These are phyloP conservation scores for Prunus yedoensis DNA, from an alignment of 331 rosid species.

Conservation along the genomic window DNA sequence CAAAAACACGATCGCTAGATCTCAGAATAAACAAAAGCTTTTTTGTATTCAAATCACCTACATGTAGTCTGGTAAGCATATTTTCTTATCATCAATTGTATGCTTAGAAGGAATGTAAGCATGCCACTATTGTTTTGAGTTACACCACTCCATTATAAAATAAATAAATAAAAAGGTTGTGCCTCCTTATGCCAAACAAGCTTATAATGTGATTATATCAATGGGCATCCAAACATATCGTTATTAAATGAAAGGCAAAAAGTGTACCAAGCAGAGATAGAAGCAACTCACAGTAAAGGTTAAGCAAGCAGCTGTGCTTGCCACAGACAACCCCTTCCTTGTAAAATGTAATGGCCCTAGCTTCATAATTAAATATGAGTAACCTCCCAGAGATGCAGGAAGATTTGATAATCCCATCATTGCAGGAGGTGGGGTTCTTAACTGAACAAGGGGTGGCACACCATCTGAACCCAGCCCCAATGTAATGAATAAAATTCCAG, in stretches of 20 bases:
- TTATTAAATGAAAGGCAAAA: constrained; percentile 21
- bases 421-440: constrained; percentile 77
- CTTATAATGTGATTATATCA: background rate
- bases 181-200: background rate
- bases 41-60: constrained; percentile 13
- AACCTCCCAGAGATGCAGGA: constrained; percentile 76
- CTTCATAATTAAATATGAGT: constrained; percentile 73
- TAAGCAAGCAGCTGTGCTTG: constrained; percentile 90
- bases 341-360: constrained; percentile 90
- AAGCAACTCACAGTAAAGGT: constrained; percentile 77
- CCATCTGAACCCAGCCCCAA: constrained; percentile 91
- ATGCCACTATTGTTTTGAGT: background rate
- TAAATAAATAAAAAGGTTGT: background rate
- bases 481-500: constrained; percentile 79
- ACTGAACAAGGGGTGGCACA: constrained; percentile 79
- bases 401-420: constrained; percentile 72
- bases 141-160: background rate
- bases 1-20: constrained; percentile 28
- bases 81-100: background rate
- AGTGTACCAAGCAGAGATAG: constrained; percentile 12
- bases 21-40: constrained; percentile 23
- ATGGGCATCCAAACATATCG: background rate
- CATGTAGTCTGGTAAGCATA: constrained; percentile 10
- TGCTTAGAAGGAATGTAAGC: background rate
- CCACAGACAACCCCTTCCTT: constrained; percentile 89